Percentiles rank a stretch among this genome's conserved stretches.
These are phyloP conservation scores for Aspergillus diversus DNA, from an alignment of 495 filamentous ascomycete genomes.

Conservation along the genomic window DNA sequence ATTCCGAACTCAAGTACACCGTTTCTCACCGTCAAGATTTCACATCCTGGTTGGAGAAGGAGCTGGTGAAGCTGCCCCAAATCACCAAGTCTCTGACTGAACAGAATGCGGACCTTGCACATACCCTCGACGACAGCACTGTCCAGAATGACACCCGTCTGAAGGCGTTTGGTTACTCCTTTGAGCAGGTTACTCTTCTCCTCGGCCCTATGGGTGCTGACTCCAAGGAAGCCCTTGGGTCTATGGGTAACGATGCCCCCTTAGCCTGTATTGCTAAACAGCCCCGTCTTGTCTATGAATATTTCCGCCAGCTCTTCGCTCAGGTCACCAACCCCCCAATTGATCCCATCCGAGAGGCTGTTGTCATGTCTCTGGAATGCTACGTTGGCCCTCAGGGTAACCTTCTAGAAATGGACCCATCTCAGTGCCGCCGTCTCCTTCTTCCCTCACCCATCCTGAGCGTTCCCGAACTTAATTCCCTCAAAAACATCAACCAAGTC, in stretches of 20 bases:
- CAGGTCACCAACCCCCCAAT: conserved; percentile 99
- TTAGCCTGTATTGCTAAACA: conserved; percentile 88
- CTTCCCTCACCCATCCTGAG: conserved; percentile 91
- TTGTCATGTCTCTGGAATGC: conserved; percentile 98
- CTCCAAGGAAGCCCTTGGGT: conserved; percentile 98
- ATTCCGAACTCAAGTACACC: conserved; percentile 88
- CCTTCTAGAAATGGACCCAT: conserved; percentile 89
- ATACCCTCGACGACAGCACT: conserved; percentile 68
- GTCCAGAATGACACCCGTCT: conserved; percentile 86
- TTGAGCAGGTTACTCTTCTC: conserved; percentile 93
- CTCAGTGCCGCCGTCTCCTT: conserved; percentile 85
- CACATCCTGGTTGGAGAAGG: conserved; percentile 82
- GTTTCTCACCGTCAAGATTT: conserved; percentile 88
- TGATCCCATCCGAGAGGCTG: conserved; percentile 96
- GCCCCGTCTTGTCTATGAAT: conserved; percentile 92
- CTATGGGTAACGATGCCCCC: conserved; percentile 98
- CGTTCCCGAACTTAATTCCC: conserved; percentile 86
- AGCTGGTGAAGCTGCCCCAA: conserved; percentile 81
- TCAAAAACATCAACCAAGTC: conserved; percentile 76
- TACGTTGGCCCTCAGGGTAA: conserved; percentile 99
- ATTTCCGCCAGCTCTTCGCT: conserved; percentile 98
- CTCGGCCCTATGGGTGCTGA: conserved; percentile 97
- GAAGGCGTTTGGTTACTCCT: conserved; percentile 91
- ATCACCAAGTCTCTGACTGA: conserved; percentile 63
- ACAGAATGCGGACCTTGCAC: conserved; percentile 63